These are phyloP conservation scores for Emergomyces africanus DNA, from an alignment of 2,329 filamentous ascomycete genomes.

Conservation along the genomic window DNA sequence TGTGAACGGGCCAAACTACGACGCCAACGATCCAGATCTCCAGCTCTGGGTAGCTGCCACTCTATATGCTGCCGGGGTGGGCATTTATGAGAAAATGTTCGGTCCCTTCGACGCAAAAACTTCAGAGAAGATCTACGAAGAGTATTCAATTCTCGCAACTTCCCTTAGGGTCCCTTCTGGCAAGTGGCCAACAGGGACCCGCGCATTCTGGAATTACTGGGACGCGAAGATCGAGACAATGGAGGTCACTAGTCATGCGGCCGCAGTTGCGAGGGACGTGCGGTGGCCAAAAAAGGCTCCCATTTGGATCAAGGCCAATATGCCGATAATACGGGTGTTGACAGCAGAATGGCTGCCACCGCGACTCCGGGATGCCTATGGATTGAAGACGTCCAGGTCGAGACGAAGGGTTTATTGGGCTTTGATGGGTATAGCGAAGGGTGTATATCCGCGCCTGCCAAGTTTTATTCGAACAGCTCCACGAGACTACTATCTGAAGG, in stretches of 20 bases:
- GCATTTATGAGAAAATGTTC: conserved; percentile 26
- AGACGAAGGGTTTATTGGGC: conserved; percentile 13
- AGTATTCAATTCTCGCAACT: conserved; percentile 17
- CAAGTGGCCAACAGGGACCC: conserved; percentile 25
- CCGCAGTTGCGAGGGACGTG: conserved; percentile 17
- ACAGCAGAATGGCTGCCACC: conserved; percentile 19
- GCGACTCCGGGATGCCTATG: conserved; percentile 17
- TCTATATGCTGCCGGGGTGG: conserved; percentile 24
- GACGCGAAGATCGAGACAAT: conserved; percentile 22
- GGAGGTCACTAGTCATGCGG: conserved; percentile 20
- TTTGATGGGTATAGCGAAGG: conserved; percentile 11
- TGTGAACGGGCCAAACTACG: conserved; percentile 23
- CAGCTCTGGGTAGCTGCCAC: conserved; percentile 32
- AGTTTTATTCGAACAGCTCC: conserved; percentile 16
- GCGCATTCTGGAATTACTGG: conserved; percentile 29
- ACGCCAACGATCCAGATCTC: conserved; percentile 25
- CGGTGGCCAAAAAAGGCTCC: conserved; percentile 18
- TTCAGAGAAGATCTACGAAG: conserved; percentile 17
- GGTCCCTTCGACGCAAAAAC: conserved; percentile 17
- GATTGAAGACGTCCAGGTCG: conserved; percentile 13
- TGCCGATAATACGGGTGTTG: conserved; percentile 19
- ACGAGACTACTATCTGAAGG: conserved; percentile 19
- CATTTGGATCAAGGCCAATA: conserved; percentile 13
- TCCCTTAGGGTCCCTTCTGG: conserved; percentile 21
- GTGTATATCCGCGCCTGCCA: conserved; percentile 17